Base-by-base conservation (phyloP, 805 yeast genomes). In the Metahyphopichia silvanorum region DNA sequence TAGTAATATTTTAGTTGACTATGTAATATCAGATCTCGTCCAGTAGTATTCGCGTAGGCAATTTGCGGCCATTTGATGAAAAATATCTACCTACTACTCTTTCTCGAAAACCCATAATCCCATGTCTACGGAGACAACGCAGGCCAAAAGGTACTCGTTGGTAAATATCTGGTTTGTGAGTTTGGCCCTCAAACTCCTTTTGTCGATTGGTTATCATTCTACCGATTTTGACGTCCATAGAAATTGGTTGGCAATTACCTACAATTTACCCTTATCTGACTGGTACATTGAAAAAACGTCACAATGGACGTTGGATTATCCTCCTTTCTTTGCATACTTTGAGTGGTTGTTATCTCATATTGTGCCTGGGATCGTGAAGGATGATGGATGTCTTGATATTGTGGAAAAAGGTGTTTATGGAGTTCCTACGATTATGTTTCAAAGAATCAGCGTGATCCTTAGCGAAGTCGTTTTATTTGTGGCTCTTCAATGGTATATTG, bases 171-270 rank as follows among this genome's bases (percentile, higher is more conserved):
- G 71, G 70, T 43, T 57, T 20, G 49, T 62, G 6, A 42, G 62
- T 3, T 42, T 62, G 9, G 59, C 59, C 20, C 47, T 66, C 24
- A 66, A 66, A 34, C 43, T 53, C 6, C 49, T 66, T 15, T 47
- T 66, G 10, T 37, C 55, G 4, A 44, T 84, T 6, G 87, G 91
- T 1, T 93, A 91, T 57, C 88, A 77, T 45, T 89, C 97, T 9
- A 93, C 98, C 1, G 98, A 93, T 57, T 91, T 93, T 49, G 98
- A 93, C 54, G 98, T 93, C 16, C 98, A 93, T 57, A 68, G 98
- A 37, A 93, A 93, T 53, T 93, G 98, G 98, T 71, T 93, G 14
- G 95, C 98, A 0, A 82, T 93, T 31, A 91, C 98, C 1, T 63
- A 79, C 46, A 70, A 71, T 4, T 59, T 89, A 13, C 97, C 97